Evolutionary conservation across 345 rosid genomes (phyloP), one percentile per base, ranked within the genome.

Genomic region (Populus ilicifolia): DNA sequence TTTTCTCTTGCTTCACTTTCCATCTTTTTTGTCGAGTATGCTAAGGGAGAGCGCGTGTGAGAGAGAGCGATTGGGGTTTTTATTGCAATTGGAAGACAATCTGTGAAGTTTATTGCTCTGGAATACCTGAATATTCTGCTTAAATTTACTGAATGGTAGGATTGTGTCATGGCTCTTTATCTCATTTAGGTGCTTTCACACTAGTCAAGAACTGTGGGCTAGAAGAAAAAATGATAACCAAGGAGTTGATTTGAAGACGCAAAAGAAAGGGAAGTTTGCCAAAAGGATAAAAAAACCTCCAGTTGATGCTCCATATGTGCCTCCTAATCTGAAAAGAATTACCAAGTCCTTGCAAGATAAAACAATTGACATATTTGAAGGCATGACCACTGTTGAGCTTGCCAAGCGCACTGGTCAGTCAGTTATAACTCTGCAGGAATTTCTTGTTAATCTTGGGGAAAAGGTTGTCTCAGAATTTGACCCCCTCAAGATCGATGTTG

Each of bases 371-470:
- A 91, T 96, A 80, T 96, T 93, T 83, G 93, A 90, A 80, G 97
- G 99, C 81, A 92, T 92, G 89, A 86, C 94, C 6, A 33, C 90
- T 76, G 86, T 88, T 44, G 97, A 96, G 87, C 94, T 96, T 38
- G 88, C 94, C 23, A 92, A 86, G 88, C 86, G 87, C 63, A 86
- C 92, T 71, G 95, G 93, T 75, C 89, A 83, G 78, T 81, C 83
- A 71, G 69, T 88, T 63, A 77, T 86, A 73, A 78, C 86, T 67
- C 79, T 91, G 76, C 93, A 85, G 86, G 87, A 89, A 83, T 85
- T 96, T 85, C 93, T 96, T 52, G 79, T 83, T 63, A 89, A 88
- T 79, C 92, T 93, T 43, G 98, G 99, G 77, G 97, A 93, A 88
- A 89, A 83, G 79, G 77, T 86, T 74, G 86, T 69, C 65, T 92